Evolutionary conservation across 768 basidiomycete species (phyloP), one percentile per base, ranked within the genome.

Genomic region (Mycena galericulata): DNA sequence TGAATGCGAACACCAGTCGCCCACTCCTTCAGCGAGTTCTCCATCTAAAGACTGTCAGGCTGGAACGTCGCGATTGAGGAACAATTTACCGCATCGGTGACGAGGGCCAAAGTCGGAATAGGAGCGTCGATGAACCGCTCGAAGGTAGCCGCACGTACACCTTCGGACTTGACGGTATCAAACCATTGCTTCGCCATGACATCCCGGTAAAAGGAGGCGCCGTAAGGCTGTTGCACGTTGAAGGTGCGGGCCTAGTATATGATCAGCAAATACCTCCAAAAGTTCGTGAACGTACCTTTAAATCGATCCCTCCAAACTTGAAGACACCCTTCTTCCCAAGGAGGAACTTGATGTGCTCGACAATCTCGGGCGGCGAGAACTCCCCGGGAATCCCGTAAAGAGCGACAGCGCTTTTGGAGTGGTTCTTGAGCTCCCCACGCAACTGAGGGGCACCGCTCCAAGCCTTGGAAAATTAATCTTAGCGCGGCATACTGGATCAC

Each of bases 181-280:
- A 54, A 63, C 41, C 51, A 63, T 24, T 63, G 62, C 32, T 55
- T 54, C 12, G 30, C 34, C 6, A 51, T 54, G 14, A 63, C 51
- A 3, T 17, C 50, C 43, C 36, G 8, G 32, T 63, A 63, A 24
- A 63, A 54, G 0, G 62, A 5, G 27, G n/a, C 17, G 1, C 62
- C 45, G 14, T 27, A 64, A 8, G 62, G 62, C 45, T 47, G 43
- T 20, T 60, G 59, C 1, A 3, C 2, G 27, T 60, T 24, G 27
- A 49, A 60, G 1, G 46, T 60, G 8, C 6, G 59, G 10, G 2
- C 17, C 59, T 60, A 14, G 14, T n/a, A n/a, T n/a, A n/a, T 7
- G 6, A 36, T 36, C 14, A 36, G 14, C 14, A 36, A 6, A 36
- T 36, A 36, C 14, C 34, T 36, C 6, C 8, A 36, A 36, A 36